Evolutionary conservation across 371 early-diverging fungal species (phyloP).

Genomic region (Actinomucor elegans): DNA sequence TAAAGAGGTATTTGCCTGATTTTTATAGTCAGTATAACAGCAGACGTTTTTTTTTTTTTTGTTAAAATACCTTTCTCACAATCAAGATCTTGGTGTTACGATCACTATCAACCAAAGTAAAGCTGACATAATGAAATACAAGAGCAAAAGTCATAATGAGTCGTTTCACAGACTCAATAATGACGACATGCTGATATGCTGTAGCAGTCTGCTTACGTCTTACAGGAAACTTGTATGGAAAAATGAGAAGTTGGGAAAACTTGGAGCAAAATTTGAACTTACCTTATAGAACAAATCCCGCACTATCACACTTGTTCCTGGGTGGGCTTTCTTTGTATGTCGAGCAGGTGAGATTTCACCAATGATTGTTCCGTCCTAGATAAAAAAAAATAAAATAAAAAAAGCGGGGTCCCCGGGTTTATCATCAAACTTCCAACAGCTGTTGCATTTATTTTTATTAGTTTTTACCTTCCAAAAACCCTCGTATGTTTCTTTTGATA

Average conservation of each 20-base stretch:
- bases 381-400: no score
- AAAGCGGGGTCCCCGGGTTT: neutral
- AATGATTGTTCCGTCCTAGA: constrained; percentile 48
- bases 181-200: constrained; percentile 22
- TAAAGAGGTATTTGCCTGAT: constrained; percentile 20
- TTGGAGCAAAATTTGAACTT: neutral
- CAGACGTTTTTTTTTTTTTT: no score
- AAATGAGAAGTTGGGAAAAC: neutral
- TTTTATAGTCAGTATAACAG: neutral
- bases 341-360: constrained; percentile 32
- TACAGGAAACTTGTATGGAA: constrained; percentile 54
- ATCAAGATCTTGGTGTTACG: constrained; percentile 38
- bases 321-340: constrained; percentile 25
- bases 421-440: neutral
- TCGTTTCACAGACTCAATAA: constrained; percentile 51
- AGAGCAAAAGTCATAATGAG: constrained; percentile 50
- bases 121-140: constrained; percentile 43
- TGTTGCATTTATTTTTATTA: neutral
- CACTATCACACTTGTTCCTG: constrained; percentile 64
- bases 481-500: constrained; percentile 38
- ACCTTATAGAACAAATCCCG: constrained; percentile 75
- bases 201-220: constrained; percentile 41
- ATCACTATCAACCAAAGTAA: constrained; percentile 45
- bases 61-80: constrained; percentile 45
- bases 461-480: constrained; percentile 60